Conservation (phyloP, 164 flowering plant species). For the Berberis thunbergii region DNA sequence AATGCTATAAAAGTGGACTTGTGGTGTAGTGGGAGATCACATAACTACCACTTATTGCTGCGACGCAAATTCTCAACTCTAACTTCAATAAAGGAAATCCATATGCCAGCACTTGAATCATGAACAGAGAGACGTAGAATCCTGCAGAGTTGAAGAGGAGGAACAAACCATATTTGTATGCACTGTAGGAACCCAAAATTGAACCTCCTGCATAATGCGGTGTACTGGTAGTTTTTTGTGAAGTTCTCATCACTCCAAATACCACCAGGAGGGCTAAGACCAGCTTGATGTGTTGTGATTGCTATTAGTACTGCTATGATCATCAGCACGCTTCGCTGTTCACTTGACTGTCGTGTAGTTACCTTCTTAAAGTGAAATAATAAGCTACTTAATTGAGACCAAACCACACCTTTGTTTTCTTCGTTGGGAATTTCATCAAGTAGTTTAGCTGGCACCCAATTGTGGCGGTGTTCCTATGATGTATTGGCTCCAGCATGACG, state of each 20-base stretch:
- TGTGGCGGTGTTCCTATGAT: no score
- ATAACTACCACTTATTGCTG: not conserved
- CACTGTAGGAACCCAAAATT: not conserved
- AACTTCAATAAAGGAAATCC: not conserved
- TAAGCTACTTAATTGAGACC: no score
- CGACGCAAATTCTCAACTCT: not conserved
- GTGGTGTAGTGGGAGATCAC: no score
- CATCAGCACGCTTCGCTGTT: no score
- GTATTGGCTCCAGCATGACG: no score
- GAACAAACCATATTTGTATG: not conserved
- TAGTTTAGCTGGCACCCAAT: no score
- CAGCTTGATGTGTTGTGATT: not conserved
- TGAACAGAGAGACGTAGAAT: not conserved
- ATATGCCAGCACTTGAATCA: not conserved
- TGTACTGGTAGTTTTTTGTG: not conserved
- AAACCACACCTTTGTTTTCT: no score
- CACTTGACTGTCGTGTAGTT: no score
- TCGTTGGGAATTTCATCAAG: no score
- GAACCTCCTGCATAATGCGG: not conserved
- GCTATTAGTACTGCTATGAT: no score
- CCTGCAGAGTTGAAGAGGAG: not conserved
- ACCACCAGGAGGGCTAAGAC: not conserved
- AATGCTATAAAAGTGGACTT: no score
- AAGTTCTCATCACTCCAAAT: not conserved
- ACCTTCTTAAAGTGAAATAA: no score